Base-by-base conservation (phyloP, 1,284 basidiomycete genomes). In the Melanopsichium pennsylvanicum region DNA sequence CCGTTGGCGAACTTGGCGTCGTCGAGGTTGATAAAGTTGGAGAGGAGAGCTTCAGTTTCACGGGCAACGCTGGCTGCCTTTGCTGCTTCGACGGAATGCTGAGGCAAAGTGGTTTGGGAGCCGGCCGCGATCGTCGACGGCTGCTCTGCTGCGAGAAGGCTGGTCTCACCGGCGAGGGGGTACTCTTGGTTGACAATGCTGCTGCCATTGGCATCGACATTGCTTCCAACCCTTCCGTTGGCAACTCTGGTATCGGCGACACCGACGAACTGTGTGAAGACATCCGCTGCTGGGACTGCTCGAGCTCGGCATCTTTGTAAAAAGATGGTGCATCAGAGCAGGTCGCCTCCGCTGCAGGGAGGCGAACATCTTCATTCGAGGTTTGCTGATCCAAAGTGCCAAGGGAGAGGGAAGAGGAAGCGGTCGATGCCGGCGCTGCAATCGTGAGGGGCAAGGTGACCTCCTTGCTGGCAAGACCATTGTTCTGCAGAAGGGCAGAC, bases 271-370 rank as follows among this genome's bases (percentile, higher is more conserved):
- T 51, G 33, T 32, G 45, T 52, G 46, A 54, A 54, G 55, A 64
- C 73, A 73, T 74, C 75, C 75, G 69, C 75, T 77, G 75, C 75
- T 56, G 75, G 75, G 75, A 70, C 68, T 63, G 51, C 64, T 50
- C 54, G 51, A 63, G 52, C 63, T 55, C 58, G 33, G 64, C 54
- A 54, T 69, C 56, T 59, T 37, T 25, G 29, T 9, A 12, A 51
- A 34, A 37, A 60, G 51, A 57, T 58, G 56, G 55, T 60, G 55
- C 49, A 44, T 57, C 48, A 62, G 46, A 52, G 58, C 70, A 66
- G 70, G 70, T 75, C 73, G 70, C 75, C 76, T 79, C 71, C 76
- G 64, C 76, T 79, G 76, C 76, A 62, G 76, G 76, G 70, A 79
- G 76, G 73, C 75, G 60, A 79, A 74, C 72, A 72, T 62, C 61